These are phyloP conservation scores for Ustilago vetiveriae DNA, from an alignment of 1,284 basidiomycete species.

Conservation along the genomic window DNA sequence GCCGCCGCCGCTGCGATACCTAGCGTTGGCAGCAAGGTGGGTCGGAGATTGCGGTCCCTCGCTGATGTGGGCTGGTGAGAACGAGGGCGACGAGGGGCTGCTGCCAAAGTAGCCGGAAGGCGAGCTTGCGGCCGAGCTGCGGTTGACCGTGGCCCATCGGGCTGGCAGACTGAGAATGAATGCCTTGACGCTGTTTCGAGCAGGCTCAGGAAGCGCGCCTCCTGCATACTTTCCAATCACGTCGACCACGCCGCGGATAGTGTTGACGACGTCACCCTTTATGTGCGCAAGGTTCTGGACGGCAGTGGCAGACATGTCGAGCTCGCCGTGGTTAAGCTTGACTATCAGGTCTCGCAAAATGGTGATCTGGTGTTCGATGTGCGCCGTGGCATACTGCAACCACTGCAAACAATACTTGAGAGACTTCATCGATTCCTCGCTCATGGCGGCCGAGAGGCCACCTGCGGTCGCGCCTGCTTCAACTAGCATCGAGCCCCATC, in stretches of 20 bases:
- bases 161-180: conserved; percentile 84
- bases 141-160: conserved; percentile 74
- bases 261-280: conserved; percentile 82
- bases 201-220: conserved; percentile 82
- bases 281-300: conserved; percentile 73
- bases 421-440: conserved; percentile 87
- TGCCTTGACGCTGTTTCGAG: conserved; percentile 77
- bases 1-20: conserved; percentile 25
- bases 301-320: conserved; percentile 51
- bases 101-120: conserved; percentile 51
- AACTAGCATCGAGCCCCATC: conserved; percentile 83
- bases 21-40: conserved; percentile 29
- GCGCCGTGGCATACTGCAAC: conserved; percentile 85
- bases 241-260: conserved; percentile 86
- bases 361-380: conserved; percentile 86
- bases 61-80: conserved; percentile 53
- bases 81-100: conserved; percentile 56
- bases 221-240: conserved; percentile 88
- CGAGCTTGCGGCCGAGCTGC: conserved; percentile 32
- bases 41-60: conserved; percentile 34
- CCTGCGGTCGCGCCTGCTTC: conserved; percentile 77
- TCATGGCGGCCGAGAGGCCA: conserved; percentile 84
- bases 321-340: conserved; percentile 59
- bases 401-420: conserved; percentile 87
- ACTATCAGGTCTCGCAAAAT: conserved; percentile 73